Conservation (phyloP, 2,329 filamentous ascomycete species). For the Arachnopeziza araneosa region DNA sequence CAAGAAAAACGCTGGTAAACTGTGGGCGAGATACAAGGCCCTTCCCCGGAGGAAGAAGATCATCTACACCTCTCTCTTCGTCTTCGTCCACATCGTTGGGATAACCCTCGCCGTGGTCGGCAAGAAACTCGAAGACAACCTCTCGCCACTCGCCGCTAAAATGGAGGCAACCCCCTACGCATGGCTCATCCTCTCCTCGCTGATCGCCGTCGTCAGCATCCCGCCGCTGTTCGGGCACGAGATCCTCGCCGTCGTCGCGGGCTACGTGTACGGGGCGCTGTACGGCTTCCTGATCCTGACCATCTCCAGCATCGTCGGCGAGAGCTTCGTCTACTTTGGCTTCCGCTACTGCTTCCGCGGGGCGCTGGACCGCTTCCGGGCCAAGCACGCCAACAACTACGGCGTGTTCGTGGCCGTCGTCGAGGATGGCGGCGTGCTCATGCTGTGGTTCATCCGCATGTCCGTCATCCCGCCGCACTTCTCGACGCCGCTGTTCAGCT, state of each 20-base stretch:
- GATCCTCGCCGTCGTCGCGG: neutral
- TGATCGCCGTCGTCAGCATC: neutral
- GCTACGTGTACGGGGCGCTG: neutral
- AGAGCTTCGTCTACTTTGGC: neutral
- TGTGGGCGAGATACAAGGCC: neutral
- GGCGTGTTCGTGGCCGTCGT: neutral
- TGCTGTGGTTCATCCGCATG: neutral
- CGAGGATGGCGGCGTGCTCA: neutral
- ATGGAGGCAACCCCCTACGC: neutral
- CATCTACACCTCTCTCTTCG: neutral
- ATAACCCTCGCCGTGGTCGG: neutral
- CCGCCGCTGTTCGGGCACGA: neutral
- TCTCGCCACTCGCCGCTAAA: neutral
- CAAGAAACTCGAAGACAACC: neutral
- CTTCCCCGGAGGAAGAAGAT: neutral
- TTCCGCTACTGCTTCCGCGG: neutral
- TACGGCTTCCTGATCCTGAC: neutral
- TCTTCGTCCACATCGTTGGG: neutral
- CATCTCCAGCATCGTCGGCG: neutral
- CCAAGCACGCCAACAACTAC: neutral
- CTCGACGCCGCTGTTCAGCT: neutral
- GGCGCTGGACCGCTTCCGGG: neutral
- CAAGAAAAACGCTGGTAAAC: neutral
- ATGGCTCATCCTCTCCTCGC: neutral
- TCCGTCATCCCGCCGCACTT: neutral